Base-by-base conservation (phyloP, 352 stramenopile genomes). In the Phytophthora boehmeriae region DNA sequence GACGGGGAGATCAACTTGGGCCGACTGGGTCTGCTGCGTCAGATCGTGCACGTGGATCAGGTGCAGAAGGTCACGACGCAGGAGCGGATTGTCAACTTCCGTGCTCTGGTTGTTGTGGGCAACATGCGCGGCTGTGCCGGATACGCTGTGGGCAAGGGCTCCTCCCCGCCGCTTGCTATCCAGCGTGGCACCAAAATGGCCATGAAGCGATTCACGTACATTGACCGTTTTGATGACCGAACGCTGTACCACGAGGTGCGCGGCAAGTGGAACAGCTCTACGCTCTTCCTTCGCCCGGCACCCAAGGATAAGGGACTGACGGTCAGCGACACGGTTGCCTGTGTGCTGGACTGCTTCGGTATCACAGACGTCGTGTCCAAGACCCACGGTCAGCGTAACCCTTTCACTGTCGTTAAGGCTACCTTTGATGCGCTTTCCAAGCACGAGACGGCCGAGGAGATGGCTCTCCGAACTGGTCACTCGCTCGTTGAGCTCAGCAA, bases 211-310 rank as follows among this genome's bases (percentile, higher is more conserved):
- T 96, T 98, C 49, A 97, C 96, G 59, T 98, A 97, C 79, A 84
- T 98, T 34, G 94, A 98, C 75, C 89, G 94, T 52, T 98, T 98
- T 72, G 80, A 97, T 55, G 80, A 96, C 57, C 76, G 78, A 50
- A 95, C 89, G 50, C 76, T 99, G 38, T 97, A 85, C 60, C 84
- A 97, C 62, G 94, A 98, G 68, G 78, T 98, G 60, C 80, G 81
- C 22, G 96, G 96, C 66, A 97, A 96, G 72, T 97, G 97, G 83
- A 99, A 99, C 80, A 97, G 86, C 49, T 98, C 90, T 72, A 96
- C 87, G 63, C 85, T 98, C 8, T 89, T 94, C 52, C 73, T 98
- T 28, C 78, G 91, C 38, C 86, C 92, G 48, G 66, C 83, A 41
- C 79, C 83, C 10, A 79, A 83, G 58, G 83, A 80, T 59, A 89